Evolutionary conservation across 2,329 filamentous ascomycete genomes (phyloP), one percentile per base, ranked within the genome.

Genomic region (Fusarium decemcellulare): DNA sequence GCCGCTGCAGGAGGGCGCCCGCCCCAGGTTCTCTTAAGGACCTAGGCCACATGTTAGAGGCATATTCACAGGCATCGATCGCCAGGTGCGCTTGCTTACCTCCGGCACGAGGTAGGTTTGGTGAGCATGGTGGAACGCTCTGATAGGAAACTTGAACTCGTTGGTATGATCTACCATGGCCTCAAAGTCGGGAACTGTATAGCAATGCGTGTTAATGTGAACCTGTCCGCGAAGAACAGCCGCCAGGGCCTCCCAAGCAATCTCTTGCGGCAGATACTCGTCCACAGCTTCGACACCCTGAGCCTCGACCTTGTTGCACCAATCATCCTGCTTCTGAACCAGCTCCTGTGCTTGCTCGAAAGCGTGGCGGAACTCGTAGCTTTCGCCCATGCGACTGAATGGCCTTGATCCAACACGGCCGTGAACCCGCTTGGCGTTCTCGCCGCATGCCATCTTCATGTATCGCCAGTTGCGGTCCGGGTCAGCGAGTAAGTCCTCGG

Each of bases 361-460:
- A 2, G 90, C 89, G 62, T 90, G 89, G 2, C 91, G 85, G 72
- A 93, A 91, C 67, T 89, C 86, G 85, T 88, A 93, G 50, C 90
- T 90, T 78, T 93, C 90, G 9, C 91, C 91, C 73, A 93, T 81
- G 2, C 91, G 83, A 65, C 87, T 91, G 58, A 83, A 83, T 1
- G 89, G 89, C 47, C 81, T 81, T 54, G 84, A 82, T 27, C 88
- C 88, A 6, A 80, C 73, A 47, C 81, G 82, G 10, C 89, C 89
- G 63, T 92, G 91, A 1, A 88, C 80, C 1, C 84, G 80, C 80
- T 92, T 92, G 2, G 90, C 82, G 71, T 93, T 93, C 78, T 93
- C 91, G 37, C 91, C 91, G 68, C 90, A 93, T 0, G 91, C 91
- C 90, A 93, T 93, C 81, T 93, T 93, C 84, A 93, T 91, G 77